phyloP scores from a whole-genome alignment of 2,329 filamentous ascomycete species.

The Podosphaera xanthii region DNA sequence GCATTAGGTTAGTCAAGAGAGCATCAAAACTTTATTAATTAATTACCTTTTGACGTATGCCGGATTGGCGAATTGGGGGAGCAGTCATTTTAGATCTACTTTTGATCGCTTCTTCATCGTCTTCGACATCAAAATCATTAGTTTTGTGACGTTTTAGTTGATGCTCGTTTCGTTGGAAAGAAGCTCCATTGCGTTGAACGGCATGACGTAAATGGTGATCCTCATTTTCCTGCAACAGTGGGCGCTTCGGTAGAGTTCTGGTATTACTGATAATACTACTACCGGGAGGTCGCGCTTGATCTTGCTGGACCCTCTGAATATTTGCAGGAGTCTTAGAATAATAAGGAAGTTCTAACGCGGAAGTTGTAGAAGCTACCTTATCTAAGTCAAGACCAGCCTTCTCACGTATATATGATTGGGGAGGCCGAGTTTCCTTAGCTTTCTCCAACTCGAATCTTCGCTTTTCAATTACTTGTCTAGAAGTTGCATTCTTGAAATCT shows the following conservation, averaged over 20 bases:
- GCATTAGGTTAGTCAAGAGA: conserved; percentile 17
- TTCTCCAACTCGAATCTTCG: conserved; percentile 30
- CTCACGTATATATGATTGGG: conserved; percentile 33
- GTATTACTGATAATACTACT: conserved; percentile 16
- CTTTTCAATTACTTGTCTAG: conserved; percentile 32
- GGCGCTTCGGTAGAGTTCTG: conserved; percentile 54
- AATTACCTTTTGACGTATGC: conserved; percentile 24
- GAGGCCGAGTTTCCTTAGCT: conserved; percentile 39
- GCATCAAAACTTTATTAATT: background rate
- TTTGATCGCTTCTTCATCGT: conserved; percentile 39
- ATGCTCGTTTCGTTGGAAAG: conserved; percentile 41
- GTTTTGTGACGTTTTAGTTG: conserved; percentile 54
- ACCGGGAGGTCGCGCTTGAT: conserved; percentile 28
- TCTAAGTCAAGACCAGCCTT: conserved; percentile 22
- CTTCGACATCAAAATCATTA: conserved; percentile 34
- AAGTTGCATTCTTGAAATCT: conserved; percentile 42
- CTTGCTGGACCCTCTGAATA: background rate
- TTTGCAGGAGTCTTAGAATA: conserved; percentile 2
- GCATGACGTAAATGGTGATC: conserved; percentile 23
- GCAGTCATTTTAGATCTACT: conserved; percentile 48
- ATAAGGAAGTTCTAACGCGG: conserved; percentile 9
- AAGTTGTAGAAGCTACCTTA: background rate
- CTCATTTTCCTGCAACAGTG: conserved; percentile 39
- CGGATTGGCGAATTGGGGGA: conserved; percentile 66
- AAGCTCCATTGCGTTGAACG: conserved; percentile 31